phyloP scores from a whole-genome alignment of 2,329 filamentous ascomycete species.

The Pezizomycotina sp. region DNA sequence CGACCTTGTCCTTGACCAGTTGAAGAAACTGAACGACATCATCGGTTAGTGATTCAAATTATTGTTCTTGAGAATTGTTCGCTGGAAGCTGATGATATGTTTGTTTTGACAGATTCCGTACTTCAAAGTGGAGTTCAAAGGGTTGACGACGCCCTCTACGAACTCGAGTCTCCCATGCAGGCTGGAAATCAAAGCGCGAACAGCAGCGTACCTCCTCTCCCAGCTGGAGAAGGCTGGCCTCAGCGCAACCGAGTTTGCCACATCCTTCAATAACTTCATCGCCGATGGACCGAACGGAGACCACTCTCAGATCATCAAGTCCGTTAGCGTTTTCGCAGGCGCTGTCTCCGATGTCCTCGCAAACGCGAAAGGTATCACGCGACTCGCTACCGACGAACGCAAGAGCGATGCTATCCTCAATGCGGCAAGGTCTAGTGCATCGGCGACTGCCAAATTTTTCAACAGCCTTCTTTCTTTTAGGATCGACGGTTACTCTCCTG shows the following conservation, averaged over 20 bases:
- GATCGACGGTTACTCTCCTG: slow-evolving; percentile 70
- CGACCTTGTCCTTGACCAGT: slow-evolving; percentile 65
- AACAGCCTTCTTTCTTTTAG: slow-evolving; percentile 84
- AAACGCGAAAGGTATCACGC: slow-evolving; percentile 87
- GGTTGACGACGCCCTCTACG: slow-evolving; percentile 91
- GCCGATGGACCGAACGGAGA: slow-evolving; percentile 85
- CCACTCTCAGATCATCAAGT: slow-evolving; percentile 81
- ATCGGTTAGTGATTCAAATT: slow-evolving; percentile 35
- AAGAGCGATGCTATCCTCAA: slow-evolving; percentile 74
- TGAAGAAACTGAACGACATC: slow-evolving; percentile 90
- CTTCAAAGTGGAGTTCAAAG: slow-evolving; percentile 81
- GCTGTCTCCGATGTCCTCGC: slow-evolving; percentile 84
- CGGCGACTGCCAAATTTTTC: slow-evolving; percentile 86
- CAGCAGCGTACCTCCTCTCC: slow-evolving; percentile 81
- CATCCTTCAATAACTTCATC: slow-evolving; percentile 95
- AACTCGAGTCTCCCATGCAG: slow-evolving; percentile 94
- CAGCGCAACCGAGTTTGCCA: slow-evolving; percentile 91
- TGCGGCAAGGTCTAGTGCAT: slow-evolving; percentile 66
- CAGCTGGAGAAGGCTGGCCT: slow-evolving; percentile 94
- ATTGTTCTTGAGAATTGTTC: not conserved
- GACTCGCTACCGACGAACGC: slow-evolving; percentile 88
- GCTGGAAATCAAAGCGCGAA: slow-evolving; percentile 96
- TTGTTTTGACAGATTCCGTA: slow-evolving; percentile 50
- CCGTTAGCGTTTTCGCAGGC: slow-evolving; percentile 75
- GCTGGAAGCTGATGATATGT: not conserved